Base-by-base conservation (phyloP, 129 eudicot species). In the Chrysanthemum seticuspe region DNA sequence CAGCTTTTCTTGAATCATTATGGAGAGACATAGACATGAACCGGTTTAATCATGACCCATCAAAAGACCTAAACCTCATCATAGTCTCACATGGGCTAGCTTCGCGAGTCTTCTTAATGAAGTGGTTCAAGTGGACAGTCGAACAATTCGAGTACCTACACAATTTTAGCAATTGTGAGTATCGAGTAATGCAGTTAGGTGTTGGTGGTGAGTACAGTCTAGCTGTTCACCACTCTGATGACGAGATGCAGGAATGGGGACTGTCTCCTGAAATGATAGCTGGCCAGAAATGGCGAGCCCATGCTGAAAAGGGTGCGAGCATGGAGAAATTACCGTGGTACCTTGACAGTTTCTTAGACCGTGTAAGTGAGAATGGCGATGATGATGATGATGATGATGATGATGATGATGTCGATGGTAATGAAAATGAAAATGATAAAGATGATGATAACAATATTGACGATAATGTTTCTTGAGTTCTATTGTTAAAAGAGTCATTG, bases 1-100 rank as follows among this genome's bases (percentile, higher is more conserved):
- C 91, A 91, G 97, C 87, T 71, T 91, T 91, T 71, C 87, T 91
- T 74, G 97, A 91, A 80, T 91, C 97, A 7, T 55, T 91, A 48
- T 91, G 97, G 97, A 86, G 97, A 80, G 97, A 91, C 74, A 88
- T 91, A 54, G 97, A 88, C 79, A 84, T 86, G 92, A 88, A 88
- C 72, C 81, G 97, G 79, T 90, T 88, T 31, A 81, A 86, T 23
- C 85, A 67, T 7, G 82, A 78, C 65, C 82, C 96, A 0, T 44
- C 68, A 2, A 84, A 71, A 12, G 96, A 88, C 21, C 83, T 91
- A 63, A 91, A 86, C 61, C 90, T 91, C 14, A 55, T 91, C 64
- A 91, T 91, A 13, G 75, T 91, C 62, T 86, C 97, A 29, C 96
- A 91, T 13, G 97, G 97, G 59, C 86, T 91, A 7, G 86, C 92